Percentiles rank a stretch among this genome's conserved stretches.
Conservation (phyloP, 768 basidiomycete species). For the Boletus sp. region DNA sequence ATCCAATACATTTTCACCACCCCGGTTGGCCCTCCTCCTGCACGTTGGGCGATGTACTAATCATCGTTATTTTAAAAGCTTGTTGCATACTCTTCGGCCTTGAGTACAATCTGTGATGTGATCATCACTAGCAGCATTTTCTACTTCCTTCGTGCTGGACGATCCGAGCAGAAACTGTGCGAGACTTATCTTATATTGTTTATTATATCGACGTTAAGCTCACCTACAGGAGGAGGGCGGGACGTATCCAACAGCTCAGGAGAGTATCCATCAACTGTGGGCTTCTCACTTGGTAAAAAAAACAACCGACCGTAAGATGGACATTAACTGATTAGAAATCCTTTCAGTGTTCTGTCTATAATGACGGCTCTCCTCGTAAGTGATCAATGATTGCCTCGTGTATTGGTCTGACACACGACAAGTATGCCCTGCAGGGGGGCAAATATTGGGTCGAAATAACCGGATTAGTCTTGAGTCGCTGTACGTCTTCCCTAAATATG, state of each 20-base stretch:
- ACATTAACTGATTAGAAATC: background rate
- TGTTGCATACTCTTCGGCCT: background rate
- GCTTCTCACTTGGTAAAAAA: constrained; percentile 4
- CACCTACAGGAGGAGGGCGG: background rate
- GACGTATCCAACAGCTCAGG: constrained; percentile 1
- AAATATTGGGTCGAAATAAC: constrained; percentile 3
- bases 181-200: background rate
- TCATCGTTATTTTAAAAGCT: background rate
- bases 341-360: constrained; percentile 1
- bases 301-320: background rate
- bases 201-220: background rate
- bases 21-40: background rate
- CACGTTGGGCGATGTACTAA: background rate
- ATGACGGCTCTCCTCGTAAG: constrained; percentile 5
- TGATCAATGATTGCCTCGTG: background rate
- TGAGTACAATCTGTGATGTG: constrained; percentile 3
- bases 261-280: constrained; percentile 2
- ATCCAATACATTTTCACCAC: constrained; percentile 4
- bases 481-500: background rate
- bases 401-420: background rate
- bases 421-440: background rate
- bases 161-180: background rate
- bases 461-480: background rate
- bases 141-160: constrained; percentile 5
- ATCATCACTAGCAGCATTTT: constrained; percentile 1